phyloP scores from a whole-genome alignment of 2,329 filamentous ascomycete species.

The Cladosporium sp. region DNA sequence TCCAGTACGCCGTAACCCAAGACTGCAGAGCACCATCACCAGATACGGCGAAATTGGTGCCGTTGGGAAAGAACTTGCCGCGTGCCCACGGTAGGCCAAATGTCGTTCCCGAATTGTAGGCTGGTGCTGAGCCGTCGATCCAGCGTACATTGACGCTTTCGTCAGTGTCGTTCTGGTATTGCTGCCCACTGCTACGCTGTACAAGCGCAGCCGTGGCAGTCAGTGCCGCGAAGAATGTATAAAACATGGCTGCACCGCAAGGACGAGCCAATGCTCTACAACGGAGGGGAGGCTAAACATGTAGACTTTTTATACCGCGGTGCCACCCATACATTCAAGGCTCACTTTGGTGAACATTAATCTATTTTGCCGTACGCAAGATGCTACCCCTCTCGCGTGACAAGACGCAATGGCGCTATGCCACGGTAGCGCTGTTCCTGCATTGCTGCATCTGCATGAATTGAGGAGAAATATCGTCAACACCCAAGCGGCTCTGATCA shows the following conservation, averaged over 20 bases:
- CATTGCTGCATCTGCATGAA: background rate
- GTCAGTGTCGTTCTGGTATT: background rate
- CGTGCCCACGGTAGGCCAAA: constrained; percentile 37
- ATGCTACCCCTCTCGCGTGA: constrained; percentile 6
- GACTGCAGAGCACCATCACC: constrained; percentile 38
- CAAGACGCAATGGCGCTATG: constrained; percentile 10
- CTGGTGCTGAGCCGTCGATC: constrained; percentile 12
- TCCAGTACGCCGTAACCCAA: constrained; percentile 55
- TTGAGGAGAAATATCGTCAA: background rate
- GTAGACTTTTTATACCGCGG: too few relatives aligned
- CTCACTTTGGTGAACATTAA: background rate
- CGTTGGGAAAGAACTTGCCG: constrained; percentile 32
- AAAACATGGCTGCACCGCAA: background rate
- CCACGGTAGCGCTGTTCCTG: background rate
- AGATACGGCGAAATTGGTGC: constrained; percentile 29
- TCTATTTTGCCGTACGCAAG: constrained; percentile 4
- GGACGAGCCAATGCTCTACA: too few relatives aligned
- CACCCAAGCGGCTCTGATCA: background rate
- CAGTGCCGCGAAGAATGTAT: background rate
- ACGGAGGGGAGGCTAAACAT: too few relatives aligned
- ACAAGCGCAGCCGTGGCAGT: background rate
- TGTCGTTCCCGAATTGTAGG: constrained; percentile 28
- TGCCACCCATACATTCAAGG: too few relatives aligned
- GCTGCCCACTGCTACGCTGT: background rate
- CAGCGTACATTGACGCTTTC: constrained; percentile 4